These are phyloP conservation scores for Brassica carinata DNA, from an alignment of 345 rosid species.

Conservation along the genomic window DNA sequence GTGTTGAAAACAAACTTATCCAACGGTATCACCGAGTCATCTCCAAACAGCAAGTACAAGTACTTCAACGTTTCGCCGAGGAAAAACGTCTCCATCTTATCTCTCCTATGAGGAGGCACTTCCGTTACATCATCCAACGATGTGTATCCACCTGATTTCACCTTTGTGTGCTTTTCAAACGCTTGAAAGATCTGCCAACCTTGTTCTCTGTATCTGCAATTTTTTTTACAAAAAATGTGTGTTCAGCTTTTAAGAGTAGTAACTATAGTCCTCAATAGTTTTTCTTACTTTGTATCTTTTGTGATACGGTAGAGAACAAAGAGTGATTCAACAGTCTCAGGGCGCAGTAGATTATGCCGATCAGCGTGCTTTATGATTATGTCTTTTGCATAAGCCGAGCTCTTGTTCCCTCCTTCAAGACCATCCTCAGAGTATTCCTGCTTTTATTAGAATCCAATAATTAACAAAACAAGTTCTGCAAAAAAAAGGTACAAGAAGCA, in stretches of 20 bases:
- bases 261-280: not conserved
- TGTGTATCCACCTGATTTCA: conserved; percentile 80
- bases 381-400: conserved; percentile 70
- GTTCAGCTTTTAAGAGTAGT: conserved; percentile 6
- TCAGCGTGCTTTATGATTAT: conserved; percentile 84
- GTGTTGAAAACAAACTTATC: conserved; percentile 87
- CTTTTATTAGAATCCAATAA: conserved; percentile 30
- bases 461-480: not conserved
- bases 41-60: conserved; percentile 86
- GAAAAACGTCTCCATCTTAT: conserved; percentile 95
- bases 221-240: not conserved
- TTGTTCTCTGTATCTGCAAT: conserved; percentile 82
- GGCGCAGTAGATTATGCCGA: conserved; percentile 91
- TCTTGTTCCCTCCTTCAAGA: conserved; percentile 89
- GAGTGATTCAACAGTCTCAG: conserved; percentile 90
- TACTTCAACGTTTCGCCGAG: conserved; percentile 90
- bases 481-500: not conserved
- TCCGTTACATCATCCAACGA: conserved; percentile 79
- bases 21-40: conserved; percentile 68
- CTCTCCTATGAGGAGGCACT: conserved; percentile 79
- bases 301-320: conserved; percentile 85
- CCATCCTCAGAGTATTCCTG: conserved; percentile 84
- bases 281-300: conserved; percentile 70
- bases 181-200: conserved; percentile 98
- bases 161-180: conserved; percentile 83